Evolutionary conservation across 495 filamentous ascomycete genomes (phyloP).

Genomic region (Cairneyella variabilis): DNA sequence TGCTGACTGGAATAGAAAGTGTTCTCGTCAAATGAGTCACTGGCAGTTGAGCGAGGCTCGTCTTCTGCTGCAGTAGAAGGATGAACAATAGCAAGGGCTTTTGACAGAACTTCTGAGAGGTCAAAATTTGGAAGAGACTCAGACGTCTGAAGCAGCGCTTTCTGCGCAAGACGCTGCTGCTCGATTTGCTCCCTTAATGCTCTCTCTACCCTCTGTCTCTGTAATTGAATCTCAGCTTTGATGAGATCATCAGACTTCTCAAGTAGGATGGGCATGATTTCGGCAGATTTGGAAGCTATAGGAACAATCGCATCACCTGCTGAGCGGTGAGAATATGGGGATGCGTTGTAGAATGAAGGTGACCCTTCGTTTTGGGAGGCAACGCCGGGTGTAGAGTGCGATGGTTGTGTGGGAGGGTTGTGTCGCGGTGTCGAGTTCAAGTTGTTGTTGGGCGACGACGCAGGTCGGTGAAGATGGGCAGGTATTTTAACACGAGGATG

Average conservation of each 20-base stretch:
- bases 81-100: slow-evolving; percentile 66
- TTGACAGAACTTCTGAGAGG: slow-evolving; percentile 66
- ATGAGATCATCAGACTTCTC: slow-evolving; percentile 81
- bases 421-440: slow-evolving; percentile 13
- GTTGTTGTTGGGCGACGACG: slow-evolving; percentile 37
- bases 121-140: slow-evolving; percentile 70
- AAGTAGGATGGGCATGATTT: slow-evolving; percentile 75
- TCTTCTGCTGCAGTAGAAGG: slow-evolving; percentile 52
- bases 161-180: slow-evolving; percentile 51
- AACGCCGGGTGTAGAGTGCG: slow-evolving; percentile 4
- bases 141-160: slow-evolving; percentile 50
- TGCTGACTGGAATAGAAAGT: slow-evolving; percentile 90
- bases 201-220: slow-evolving; percentile 76
- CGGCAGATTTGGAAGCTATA: slow-evolving; percentile 32
- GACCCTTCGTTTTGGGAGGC: slow-evolving; percentile 10
- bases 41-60: slow-evolving; percentile 53
- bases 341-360: slow-evolving; percentile 16
- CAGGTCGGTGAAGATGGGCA: slow-evolving; percentile 42
- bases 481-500: slow-evolving; percentile 73
- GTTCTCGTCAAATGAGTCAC: slow-evolving; percentile 85
- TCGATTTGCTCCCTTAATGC: slow-evolving; percentile 71
- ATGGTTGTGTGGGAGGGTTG: slow-evolving; percentile 1
- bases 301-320: slow-evolving; percentile 9
- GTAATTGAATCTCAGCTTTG: slow-evolving; percentile 75
- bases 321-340: slow-evolving; percentile 26